Evolutionary conservation across 208 protist species (phyloP).

Genomic region (Hexamita inflata): DNA sequence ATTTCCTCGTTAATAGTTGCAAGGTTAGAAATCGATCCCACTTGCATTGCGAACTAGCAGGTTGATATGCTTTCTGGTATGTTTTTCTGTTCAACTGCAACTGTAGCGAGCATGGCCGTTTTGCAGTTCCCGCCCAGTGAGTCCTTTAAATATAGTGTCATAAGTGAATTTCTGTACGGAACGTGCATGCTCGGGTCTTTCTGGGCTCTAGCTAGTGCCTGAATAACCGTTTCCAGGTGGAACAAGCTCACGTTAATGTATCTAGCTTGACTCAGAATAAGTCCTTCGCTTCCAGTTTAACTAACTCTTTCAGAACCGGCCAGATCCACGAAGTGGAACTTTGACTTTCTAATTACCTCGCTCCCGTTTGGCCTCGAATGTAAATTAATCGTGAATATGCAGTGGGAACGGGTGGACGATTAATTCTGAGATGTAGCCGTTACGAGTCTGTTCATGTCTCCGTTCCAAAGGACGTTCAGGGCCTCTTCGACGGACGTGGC

Average conservation of each 20-base stretch:
- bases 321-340: slow-evolving; percentile 37
- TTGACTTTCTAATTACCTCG: slow-evolving; percentile 16
- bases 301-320: slow-evolving; percentile 32
- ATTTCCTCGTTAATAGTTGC: slow-evolving; percentile 23
- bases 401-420: slow-evolving; percentile 31
- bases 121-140: slow-evolving; percentile 77
- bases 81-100: slow-evolving; percentile 48
- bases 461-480: slow-evolving; percentile 23
- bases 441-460: slow-evolving; percentile 20
- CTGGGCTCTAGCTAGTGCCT: neutral
- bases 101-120: slow-evolving; percentile 61
- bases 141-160: slow-evolving; percentile 77
- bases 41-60: slow-evolving; percentile 18
- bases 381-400: slow-evolving; percentile 29
- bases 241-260: slow-evolving; percentile 35
- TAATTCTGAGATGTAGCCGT: slow-evolving; percentile 31
- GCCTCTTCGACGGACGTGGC: neutral
- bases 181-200: slow-evolving; percentile 15
- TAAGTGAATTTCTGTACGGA: slow-evolving; percentile 83
- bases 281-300: slow-evolving; percentile 13
- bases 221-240: slow-evolving; percentile 28
- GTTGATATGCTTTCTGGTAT: slow-evolving; percentile 24
- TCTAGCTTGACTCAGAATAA: slow-evolving; percentile 19
- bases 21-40: slow-evolving; percentile 29
- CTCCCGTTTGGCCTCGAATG: neutral